Percentiles rank a stretch among this genome's conserved stretches.
These are phyloP conservation scores for Xerocomellus dryophilus DNA, from an alignment of 768 basidiomycete genomes.

Conservation along the genomic window DNA sequence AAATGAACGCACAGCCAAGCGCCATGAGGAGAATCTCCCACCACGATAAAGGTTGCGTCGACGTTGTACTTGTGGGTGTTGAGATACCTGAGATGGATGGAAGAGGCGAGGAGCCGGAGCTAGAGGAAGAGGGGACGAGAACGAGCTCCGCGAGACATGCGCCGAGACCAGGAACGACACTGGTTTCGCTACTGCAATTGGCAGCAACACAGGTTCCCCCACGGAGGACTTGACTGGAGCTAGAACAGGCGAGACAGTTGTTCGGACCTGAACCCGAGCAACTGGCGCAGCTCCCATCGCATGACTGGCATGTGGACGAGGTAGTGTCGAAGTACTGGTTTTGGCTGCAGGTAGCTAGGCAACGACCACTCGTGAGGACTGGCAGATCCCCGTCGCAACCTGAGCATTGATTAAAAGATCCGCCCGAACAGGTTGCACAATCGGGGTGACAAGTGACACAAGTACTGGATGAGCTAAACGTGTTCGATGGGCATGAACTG, in stretches of 20 bases:
- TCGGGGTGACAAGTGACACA: slow-evolving; percentile 84
- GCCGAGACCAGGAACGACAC: slow-evolving; percentile 67
- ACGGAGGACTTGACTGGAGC: slow-evolving; percentile 56
- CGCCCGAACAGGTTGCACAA: slow-evolving; percentile 79
- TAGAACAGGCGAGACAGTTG: slow-evolving; percentile 73
- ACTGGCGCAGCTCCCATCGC: slow-evolving; percentile 75
- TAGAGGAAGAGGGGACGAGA: slow-evolving; percentile 45
- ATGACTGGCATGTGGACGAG: slow-evolving; percentile 61
- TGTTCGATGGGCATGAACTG: slow-evolving; percentile 67
- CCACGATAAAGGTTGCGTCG: slow-evolving; percentile 54
- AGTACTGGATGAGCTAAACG: slow-evolving; percentile 60
- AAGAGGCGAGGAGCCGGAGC: slow-evolving; percentile 36
- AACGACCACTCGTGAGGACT: slow-evolving; percentile 71
- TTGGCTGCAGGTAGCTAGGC: slow-evolving; percentile 73
- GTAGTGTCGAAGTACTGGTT: slow-evolving; percentile 69
- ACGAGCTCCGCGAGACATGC: slow-evolving; percentile 79
- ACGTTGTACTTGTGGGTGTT: slow-evolving; percentile 43
- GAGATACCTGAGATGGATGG: slow-evolving; percentile 58
- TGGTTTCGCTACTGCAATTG: slow-evolving; percentile 54
- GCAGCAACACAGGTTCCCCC: slow-evolving; percentile 62
- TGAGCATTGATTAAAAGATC: slow-evolving; percentile 74
- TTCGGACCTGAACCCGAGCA: slow-evolving; percentile 67
- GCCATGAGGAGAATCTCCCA: slow-evolving; percentile 86
- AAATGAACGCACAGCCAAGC: slow-evolving; percentile 77
- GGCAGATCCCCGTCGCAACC: slow-evolving; percentile 66